Base-by-base conservation (phyloP, 495 filamentous ascomycete genomes). In the Hypoxylon rickii region DNA sequence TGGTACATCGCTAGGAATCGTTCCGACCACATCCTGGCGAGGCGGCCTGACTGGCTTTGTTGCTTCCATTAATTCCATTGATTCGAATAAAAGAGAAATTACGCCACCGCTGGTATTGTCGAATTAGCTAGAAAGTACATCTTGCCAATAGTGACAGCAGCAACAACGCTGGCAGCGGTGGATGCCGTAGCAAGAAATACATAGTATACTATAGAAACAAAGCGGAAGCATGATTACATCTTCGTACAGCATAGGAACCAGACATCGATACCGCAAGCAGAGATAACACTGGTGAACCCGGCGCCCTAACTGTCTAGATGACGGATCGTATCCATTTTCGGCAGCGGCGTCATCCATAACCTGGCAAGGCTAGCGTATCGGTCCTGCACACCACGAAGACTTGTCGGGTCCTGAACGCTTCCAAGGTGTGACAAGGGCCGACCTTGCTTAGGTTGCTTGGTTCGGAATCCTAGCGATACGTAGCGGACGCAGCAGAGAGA, bases 281-380 rank as follows among this genome's bases (percentile, higher is more conserved):
- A 52, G 58, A 63, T 63, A 53, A 18, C 52, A 44, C 37, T 56
- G 44, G 46, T 56, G 49, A 53, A 51, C 52, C 52, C 59, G 52
- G 59, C 48, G 52, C 34, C 34, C 33, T 52, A 43, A 38, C 43
- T 48, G 22, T 40, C 33, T 52, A 43, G 38, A 44, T 48, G 22
- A 44, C 44, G 31, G 59, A 63, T 63, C 52, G 33, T 57, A 44
- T 53, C 59, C 53, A 22, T 11, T 48, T 63, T 53, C 16, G 48
- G 52, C 7, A 34, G 15, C 52, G 34, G 44, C 48, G 39, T 54
- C 59, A 52, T 62, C 34, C 47, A 56, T 47, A 57, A 57, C 58
- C 58, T 56, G 37, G 37, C 43, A 33, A 62, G 58, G 58, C 58
- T 62, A 62, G 48, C 13, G 37, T 48, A 17, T n/a, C 33, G 21